A percentile compares a stretch with the other conserved stretches of the same genome.
Evolutionary conservation across 306 rosid genomes (phyloP).

Genomic region (Gillenia trifoliata): DNA sequence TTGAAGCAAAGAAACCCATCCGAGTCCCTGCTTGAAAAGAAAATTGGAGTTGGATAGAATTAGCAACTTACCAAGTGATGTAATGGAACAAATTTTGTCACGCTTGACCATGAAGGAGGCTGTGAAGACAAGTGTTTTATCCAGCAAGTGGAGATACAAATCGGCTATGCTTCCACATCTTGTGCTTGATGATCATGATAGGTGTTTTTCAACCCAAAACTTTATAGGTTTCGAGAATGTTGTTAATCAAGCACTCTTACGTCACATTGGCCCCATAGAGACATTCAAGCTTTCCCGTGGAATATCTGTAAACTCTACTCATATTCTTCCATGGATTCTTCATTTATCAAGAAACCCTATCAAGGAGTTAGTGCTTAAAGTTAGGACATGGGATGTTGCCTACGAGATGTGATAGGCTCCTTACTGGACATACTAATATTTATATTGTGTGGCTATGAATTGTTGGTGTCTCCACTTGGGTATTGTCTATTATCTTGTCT

Average conservation of each 20-base stretch:
- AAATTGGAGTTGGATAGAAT: slow-evolving; percentile 42
- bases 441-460: too few species aligned
- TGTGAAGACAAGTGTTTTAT: slow-evolving; percentile 49
- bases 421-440: too few species aligned
- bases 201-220: slow-evolving; percentile 24
- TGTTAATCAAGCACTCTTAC: slow-evolving; percentile 46
- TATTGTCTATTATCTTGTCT: too few species aligned
- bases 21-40: slow-evolving; percentile 7
- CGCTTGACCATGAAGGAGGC: slow-evolving; percentile 46
- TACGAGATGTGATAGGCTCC: too few species aligned
- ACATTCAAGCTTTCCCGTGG: slow-evolving; percentile 32
- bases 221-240: slow-evolving; percentile 22
- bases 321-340: slow-evolving; percentile 47
- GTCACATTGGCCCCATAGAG: slow-evolving; percentile 38
- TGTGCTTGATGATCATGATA: slow-evolving; percentile 25
- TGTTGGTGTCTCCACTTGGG: too few species aligned
- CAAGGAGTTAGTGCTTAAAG: slow-evolving; percentile 43
- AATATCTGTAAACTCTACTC: not conserved
- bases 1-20: too few species aligned
- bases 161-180: slow-evolving; percentile 47
- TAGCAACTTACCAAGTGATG: slow-evolving; percentile 43
- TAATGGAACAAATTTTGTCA: slow-evolving; percentile 41
- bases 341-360: slow-evolving; percentile 39
- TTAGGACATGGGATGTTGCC: slow-evolving; percentile 29
- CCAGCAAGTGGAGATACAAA: slow-evolving; percentile 55